Evolutionary conservation across 495 filamentous ascomycete species (phyloP).

Genomic region (Podospora comata): DNA sequence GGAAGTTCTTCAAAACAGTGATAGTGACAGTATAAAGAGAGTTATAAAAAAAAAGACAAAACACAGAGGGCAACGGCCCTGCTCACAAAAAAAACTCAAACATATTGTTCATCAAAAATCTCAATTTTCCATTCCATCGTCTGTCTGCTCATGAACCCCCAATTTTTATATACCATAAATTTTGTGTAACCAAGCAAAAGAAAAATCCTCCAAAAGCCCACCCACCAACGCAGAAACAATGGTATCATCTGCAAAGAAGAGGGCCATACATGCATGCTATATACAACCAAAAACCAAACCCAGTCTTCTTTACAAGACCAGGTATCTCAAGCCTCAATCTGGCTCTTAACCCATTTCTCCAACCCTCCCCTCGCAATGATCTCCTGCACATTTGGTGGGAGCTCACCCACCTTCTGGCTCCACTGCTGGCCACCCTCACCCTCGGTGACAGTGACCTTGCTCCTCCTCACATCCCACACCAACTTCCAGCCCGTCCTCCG

Average conservation of each 20-base stretch:
- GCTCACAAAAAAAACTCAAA: no score
- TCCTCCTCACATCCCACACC: constrained; percentile 76
- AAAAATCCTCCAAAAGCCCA: neutral
- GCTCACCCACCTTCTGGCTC: constrained; percentile 78
- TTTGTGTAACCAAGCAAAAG: neutral
- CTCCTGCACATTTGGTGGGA: constrained; percentile 86
- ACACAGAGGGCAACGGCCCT: no score
- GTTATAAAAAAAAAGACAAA: no score
- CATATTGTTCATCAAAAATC: neutral
- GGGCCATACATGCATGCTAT: constrained; percentile 3
- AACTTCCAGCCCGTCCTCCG: constrained; percentile 86
- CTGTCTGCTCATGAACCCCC: neutral
- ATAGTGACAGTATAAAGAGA: no score
- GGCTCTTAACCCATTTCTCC: constrained; percentile 79
- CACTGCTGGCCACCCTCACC: constrained; percentile 57
- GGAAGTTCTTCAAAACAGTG: no score
- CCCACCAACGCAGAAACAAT: neutral
- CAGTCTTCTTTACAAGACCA: neutral
- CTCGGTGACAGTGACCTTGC: constrained; percentile 67
- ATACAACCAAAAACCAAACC: constrained; percentile 1
- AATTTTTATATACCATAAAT: neutral
- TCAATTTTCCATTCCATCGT: neutral
- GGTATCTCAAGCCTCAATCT: constrained; percentile 38
- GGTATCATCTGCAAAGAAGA: constrained; percentile 10
- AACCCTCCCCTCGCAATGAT: constrained; percentile 79